Percentiles rank a stretch among this genome's conserved stretches.
These are phyloP conservation scores for Anthoceros angustus DNA, from an alignment of 225 moss, liverwort and hornwort genomes.

Conservation along the genomic window DNA sequence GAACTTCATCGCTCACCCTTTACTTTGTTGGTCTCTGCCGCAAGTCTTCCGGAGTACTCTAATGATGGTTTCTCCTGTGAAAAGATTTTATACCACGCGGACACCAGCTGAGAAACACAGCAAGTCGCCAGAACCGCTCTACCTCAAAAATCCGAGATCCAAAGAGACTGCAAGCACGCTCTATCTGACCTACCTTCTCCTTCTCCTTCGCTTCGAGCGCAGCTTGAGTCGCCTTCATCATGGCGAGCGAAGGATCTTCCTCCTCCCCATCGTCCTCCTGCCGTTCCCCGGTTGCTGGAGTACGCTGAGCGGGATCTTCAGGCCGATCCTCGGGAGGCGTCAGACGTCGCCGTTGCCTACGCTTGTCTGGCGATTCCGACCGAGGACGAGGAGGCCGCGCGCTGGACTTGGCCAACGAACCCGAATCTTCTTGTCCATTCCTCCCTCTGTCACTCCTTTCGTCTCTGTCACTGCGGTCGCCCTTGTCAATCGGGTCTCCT, in stretches of 20 bases:
- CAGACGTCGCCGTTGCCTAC: slow-evolving; percentile 15
- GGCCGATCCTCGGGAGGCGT: slow-evolving; percentile 18
- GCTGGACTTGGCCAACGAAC: neutral
- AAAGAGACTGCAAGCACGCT: neutral
- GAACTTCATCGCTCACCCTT: slow-evolving; percentile 37
- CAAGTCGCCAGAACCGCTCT: neutral
- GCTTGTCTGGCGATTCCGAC: slow-evolving; percentile 27
- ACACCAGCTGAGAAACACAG: neutral
- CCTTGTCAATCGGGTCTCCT: slow-evolving; percentile 16
- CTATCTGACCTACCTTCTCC: slow-evolving; percentile 36
- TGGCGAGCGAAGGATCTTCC: slow-evolving; percentile 25
- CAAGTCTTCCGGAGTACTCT: slow-evolving; percentile 99
- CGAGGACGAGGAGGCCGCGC: slow-evolving; percentile 8
- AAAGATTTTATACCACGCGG: neutral
- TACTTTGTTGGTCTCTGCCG: slow-evolving; percentile 98
- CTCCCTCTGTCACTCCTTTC: slow-evolving; percentile 11
- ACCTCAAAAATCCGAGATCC: neutral
- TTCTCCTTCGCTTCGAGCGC: slow-evolving; percentile 62
- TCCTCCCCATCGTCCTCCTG: neutral
- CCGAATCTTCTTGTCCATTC: neutral
- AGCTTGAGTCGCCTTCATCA: slow-evolving; percentile 79
- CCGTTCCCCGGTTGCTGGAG: neutral
- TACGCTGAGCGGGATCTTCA: slow-evolving; percentile 7
- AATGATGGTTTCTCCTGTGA: slow-evolving; percentile 80
- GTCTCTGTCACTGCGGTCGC: slow-evolving; percentile 20